phyloP scores from a whole-genome alignment of 148 eudicot genomes.

The Rhododendron molle region DNA sequence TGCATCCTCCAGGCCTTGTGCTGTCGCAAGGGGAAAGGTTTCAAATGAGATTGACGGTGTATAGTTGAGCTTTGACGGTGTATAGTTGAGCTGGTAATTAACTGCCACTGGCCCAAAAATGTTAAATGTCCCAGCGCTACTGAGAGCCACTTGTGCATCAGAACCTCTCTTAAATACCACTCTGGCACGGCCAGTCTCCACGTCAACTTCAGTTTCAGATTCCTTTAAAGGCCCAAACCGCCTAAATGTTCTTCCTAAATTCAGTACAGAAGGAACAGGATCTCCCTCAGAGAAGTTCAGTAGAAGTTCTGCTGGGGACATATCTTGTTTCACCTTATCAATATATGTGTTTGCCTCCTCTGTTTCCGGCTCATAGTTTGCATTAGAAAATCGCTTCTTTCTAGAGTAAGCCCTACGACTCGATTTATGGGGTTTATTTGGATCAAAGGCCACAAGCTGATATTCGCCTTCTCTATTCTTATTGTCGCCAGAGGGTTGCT shows the following conservation, averaged over 20 bases:
- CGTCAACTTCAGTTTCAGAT: constrained; percentile 72
- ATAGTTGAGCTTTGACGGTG: constrained; percentile 54
- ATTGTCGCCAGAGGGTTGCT: constrained; percentile 39
- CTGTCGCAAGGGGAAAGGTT: constrained; percentile 29
- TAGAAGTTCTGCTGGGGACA: constrained; percentile 66
- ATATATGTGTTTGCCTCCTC: constrained; percentile 23
- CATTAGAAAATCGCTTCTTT: constrained; percentile 55
- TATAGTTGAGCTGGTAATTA: constrained; percentile 66
- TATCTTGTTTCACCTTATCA: constrained; percentile 37
- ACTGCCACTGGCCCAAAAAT: constrained; percentile 70
- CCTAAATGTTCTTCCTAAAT: constrained; percentile 72
- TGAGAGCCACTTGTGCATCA: constrained; percentile 91
- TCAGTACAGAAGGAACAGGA: constrained; percentile 61
- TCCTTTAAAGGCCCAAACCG: constrained; percentile 86
- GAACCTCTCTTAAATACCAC: constrained; percentile 76
- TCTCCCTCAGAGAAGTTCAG: constrained; percentile 58
- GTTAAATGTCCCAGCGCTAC: constrained; percentile 66
- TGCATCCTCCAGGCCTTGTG: constrained; percentile 37
- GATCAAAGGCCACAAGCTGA: constrained; percentile 32
- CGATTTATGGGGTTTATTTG: constrained; percentile 39
- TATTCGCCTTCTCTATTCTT: constrained; percentile 39
- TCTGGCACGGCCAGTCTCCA: constrained; percentile 58
- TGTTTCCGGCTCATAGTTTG: constrained; percentile 27
- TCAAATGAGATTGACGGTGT: constrained; percentile 42
- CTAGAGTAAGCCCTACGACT: constrained; percentile 47